Base-by-base conservation (phyloP, 257 asterid genomes). In the Nicotiana benthamiana region DNA sequence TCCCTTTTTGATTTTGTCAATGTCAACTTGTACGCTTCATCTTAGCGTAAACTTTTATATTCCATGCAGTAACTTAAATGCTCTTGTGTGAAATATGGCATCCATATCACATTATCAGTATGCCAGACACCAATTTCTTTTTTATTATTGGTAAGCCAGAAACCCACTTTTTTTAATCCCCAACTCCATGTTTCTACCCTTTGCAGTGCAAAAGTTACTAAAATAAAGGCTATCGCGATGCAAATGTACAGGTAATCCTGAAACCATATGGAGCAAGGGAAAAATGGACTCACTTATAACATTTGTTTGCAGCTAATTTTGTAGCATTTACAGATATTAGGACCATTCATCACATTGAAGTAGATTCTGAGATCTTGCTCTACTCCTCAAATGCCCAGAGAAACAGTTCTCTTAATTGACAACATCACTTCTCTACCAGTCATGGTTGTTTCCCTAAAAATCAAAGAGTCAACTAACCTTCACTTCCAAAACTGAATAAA, bases 401-500 rank as follows among this genome's bases (percentile, higher is more conserved):
- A 22, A 78, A 22, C 59, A 9, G 11, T 40, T 24, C 59, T 77
- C 57, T 77, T 46, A 72, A 70, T 34, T 52, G 40, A 43, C 40
- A 66, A 61, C 62, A 24, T 34, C 70, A 68, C 11, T 20, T 22
- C 24, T 70, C 70, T 59, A 59, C 81, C 51, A 59, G 57, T 43
- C 52, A 48, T 76, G 72, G 83, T 70, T 48, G 85, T 77, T 76
- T 75, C 83, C 79, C 80, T 72, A 36, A 36, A 40, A 59, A 78
- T 57, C 80, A 75, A 70, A 77, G 80, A 63, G 61, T 85, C 87
- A 68, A 90, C 98, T 91, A 81, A 91, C 97, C 97, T 93, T 86
- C 82, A 83, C 75, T 83, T 85, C 84, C 87, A 88, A 83, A 81
- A 84, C 79, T 87, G 87, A 68, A 82, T 77, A 77, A 51, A 7